Evolutionary conservation across 2,329 filamentous ascomycete species (phyloP).

Genomic region (Davidsoniella neocaledoniae): DNA sequence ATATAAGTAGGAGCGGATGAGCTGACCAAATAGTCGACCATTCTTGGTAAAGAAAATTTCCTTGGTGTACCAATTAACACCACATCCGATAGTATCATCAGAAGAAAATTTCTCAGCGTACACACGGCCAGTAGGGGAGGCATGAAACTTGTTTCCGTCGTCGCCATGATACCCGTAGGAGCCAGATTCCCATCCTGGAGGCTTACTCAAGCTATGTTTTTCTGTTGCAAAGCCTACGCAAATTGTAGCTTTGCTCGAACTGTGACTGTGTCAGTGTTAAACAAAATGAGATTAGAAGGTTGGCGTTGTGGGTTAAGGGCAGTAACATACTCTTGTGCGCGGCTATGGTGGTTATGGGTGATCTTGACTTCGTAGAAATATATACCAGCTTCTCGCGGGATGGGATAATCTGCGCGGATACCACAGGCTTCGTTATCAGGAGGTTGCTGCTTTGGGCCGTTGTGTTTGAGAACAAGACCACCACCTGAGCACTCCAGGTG

Average conservation of each 20-base stretch:
- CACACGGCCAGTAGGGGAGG: conserved; percentile 36
- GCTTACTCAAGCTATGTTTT: conserved; percentile 25
- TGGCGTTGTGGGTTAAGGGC: not conserved
- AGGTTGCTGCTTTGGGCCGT: conserved; percentile 24
- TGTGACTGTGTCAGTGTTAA: too few relatives aligned
- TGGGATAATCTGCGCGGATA: conserved; percentile 67
- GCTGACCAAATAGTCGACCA: conserved; percentile 35
- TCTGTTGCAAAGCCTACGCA: conserved; percentile 18
- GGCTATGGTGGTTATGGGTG: conserved; percentile 19
- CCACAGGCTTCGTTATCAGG: conserved; percentile 58
- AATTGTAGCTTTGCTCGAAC: conserved; percentile 29
- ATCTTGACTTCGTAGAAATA: conserved; percentile 75
- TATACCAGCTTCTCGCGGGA: conserved; percentile 78
- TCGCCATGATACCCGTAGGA: conserved; percentile 56
- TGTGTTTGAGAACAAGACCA: conserved; percentile 53
- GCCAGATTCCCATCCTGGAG: conserved; percentile 50
- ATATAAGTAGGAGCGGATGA: not conserved
- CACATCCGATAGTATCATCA: conserved; percentile 45
- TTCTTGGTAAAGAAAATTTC: conserved; percentile 56
- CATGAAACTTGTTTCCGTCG: conserved; percentile 44
- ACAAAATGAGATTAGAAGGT: not conserved
- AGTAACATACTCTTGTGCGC: not conserved
- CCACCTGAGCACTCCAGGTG: conserved; percentile 55
- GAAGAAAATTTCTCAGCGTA: conserved; percentile 40
- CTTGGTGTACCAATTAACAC: conserved; percentile 46